Evolutionary conservation across 2,329 filamentous ascomycete species (phyloP).

Genomic region (Atkinsonella texensis): DNA sequence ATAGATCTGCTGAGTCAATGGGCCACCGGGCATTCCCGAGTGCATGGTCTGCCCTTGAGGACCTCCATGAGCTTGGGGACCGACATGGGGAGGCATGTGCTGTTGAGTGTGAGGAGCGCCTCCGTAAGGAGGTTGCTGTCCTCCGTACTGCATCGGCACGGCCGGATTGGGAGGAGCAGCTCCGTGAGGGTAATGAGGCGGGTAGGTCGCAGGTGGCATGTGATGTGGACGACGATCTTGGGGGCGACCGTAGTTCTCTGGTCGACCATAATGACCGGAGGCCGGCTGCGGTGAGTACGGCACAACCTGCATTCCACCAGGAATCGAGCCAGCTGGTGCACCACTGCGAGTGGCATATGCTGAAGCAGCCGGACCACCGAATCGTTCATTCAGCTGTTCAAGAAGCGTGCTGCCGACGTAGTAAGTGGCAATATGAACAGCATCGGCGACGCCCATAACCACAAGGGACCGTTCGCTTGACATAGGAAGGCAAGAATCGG

Average conservation of each 20-base stretch:
- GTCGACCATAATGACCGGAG: conserved; percentile 82
- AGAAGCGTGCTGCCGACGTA: conserved; percentile 97
- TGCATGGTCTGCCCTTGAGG: conserved; percentile 66
- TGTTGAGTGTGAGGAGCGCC: conserved; percentile 67
- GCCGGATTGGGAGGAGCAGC: conserved; percentile 48
- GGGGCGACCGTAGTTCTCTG: conserved; percentile 69
- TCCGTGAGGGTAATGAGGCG: conserved; percentile 57
- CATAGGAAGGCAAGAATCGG: conserved; percentile 83
- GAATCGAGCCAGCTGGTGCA: conserved; percentile 83
- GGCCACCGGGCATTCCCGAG: conserved; percentile 43
- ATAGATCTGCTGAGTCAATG: conserved; percentile 94
- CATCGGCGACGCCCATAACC: conserved; percentile 93
- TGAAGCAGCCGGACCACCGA: conserved; percentile 91
- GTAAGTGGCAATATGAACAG: conserved; percentile 97
- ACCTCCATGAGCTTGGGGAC: conserved; percentile 45
- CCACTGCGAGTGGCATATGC: conserved; percentile 93
- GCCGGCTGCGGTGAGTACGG: conserved; percentile 91
- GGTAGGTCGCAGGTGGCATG: conserved; percentile 61
- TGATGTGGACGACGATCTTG: conserved; percentile 63
- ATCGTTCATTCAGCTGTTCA: conserved; percentile 93
- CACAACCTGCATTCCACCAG: conserved; percentile 98
- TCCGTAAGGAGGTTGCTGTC: conserved; percentile 62
- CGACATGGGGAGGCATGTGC: conserved; percentile 49
- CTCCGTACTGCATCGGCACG: conserved; percentile 69
- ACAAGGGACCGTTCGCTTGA: conserved; percentile 97